These are phyloP conservation scores for Termitomyces sp. DNA, from an alignment of 768 basidiomycete genomes.

Conservation along the genomic window DNA sequence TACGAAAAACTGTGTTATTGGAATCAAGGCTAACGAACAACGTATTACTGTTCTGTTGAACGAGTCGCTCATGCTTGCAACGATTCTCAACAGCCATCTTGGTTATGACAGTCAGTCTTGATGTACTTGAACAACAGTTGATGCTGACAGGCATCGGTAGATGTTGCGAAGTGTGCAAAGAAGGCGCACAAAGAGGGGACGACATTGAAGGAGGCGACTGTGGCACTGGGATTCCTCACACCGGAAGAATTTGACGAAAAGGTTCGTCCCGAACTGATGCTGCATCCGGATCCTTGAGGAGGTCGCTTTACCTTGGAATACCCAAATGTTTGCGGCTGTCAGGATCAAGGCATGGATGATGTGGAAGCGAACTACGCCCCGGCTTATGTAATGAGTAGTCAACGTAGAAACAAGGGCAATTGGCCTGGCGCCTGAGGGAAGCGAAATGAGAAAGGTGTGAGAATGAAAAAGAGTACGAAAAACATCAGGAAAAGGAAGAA, in stretches of 20 bases:
- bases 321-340: slow-evolving; percentile 1
- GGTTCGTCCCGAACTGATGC: slow-evolving; percentile 89
- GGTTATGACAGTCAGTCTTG: slow-evolving; percentile 89
- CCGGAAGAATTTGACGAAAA: slow-evolving; percentile 92
- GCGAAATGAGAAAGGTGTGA: slow-evolving; percentile 4
- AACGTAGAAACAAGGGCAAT: slow-evolving; percentile 1
- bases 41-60: slow-evolving; percentile 85
- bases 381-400: slow-evolving; percentile 13
- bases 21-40: slow-evolving; percentile 95
- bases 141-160: slow-evolving; percentile 34
- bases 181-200: slow-evolving; percentile 99
- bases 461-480: slow-evolving; percentile 15
- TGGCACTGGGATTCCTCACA: slow-evolving; percentile 79
- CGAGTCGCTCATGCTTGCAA: slow-evolving; percentile 97
- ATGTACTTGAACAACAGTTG: slow-evolving; percentile 1
- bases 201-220: slow-evolving; percentile 93
- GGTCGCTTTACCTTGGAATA: slow-evolving; percentile 17
- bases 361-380: slow-evolving; percentile 3
- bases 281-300: slow-evolving; percentile 45
- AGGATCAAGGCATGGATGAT: slow-evolving; percentile 5
- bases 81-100: slow-evolving; percentile 91
- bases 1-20: slow-evolving; percentile 95
- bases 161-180: slow-evolving; percentile 98
- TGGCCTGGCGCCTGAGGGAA: not conserved
- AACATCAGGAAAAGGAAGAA: slow-evolving; percentile 17